Evolutionary conservation across 106 monocot genomes (phyloP).

Genomic region (Hemerocallis citrina): DNA sequence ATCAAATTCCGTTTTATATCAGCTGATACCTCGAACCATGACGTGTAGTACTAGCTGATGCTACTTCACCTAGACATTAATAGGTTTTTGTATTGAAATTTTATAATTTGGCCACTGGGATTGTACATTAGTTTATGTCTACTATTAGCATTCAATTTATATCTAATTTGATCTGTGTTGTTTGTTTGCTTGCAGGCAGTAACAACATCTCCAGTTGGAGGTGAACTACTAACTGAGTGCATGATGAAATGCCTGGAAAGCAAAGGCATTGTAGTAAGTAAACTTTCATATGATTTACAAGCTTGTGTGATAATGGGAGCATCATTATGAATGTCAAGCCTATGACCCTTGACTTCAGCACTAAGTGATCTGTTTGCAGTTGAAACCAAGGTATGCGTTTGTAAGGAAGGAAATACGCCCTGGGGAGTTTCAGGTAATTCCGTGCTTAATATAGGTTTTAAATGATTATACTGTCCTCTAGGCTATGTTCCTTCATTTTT

Average conservation of each 20-base stretch:
- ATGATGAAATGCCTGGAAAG: conserved; percentile 96
- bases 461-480: not conserved
- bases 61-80: too few species aligned
- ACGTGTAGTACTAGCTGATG: too few species aligned
- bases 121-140: not conserved
- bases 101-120: not conserved
- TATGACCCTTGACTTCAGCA: not conserved
- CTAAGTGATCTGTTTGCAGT: conserved; percentile 33
- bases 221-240: conserved; percentile 90
- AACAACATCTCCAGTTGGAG: conserved; percentile 79
- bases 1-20: too few species aligned
- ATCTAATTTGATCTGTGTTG: not conserved
- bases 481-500: not conserved
- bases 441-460: not conserved
- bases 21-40: too few species aligned
- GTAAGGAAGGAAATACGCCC: conserved; percentile 80
- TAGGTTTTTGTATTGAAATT: not conserved
- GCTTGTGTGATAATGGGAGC: not conserved
- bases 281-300: not conserved
- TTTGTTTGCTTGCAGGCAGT: conserved; percentile 45
- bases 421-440: conserved; percentile 80
- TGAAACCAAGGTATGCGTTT: conserved; percentile 91
- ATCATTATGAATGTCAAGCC: not conserved
- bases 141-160: not conserved
- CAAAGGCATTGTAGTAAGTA: conserved; percentile 75